These are phyloP conservation scores for Piloderma croceum DNA, from an alignment of 768 basidiomycete genomes.

Conservation along the genomic window DNA sequence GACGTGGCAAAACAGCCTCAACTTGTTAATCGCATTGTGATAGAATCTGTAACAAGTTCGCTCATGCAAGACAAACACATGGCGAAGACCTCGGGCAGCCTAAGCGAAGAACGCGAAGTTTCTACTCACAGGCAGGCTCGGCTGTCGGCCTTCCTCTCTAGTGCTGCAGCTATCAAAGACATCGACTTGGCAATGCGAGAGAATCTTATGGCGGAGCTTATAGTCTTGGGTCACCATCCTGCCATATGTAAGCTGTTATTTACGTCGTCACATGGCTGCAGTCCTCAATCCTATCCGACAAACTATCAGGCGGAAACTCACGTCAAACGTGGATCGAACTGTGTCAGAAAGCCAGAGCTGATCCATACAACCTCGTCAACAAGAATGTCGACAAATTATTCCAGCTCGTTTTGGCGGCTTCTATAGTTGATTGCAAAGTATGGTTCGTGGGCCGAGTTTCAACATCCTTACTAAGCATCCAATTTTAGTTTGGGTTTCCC, in stretches of 20 bases:
- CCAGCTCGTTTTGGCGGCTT: constrained; percentile 42
- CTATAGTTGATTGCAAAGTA: constrained; percentile 45
- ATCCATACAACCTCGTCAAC: constrained; percentile 59
- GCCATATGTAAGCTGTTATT: constrained; percentile 43
- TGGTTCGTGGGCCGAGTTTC: constrained; percentile 4
- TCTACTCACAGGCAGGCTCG: constrained; percentile 50
- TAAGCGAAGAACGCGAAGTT: no score
- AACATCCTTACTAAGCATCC: not conserved
- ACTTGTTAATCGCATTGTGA: constrained; percentile 46
- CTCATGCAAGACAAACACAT: constrained; percentile 34
- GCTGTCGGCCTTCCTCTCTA: constrained; percentile 47
- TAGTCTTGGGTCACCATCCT: constrained; percentile 74
- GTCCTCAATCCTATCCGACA: not conserved
- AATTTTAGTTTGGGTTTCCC: constrained; percentile 39
- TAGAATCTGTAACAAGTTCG: constrained; percentile 51
- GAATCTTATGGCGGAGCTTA: constrained; percentile 42
- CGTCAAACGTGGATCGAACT: constrained; percentile 79
- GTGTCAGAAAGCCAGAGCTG: constrained; percentile 60
- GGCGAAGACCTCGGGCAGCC: constrained; percentile 17
- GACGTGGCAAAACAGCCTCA: constrained; percentile 38
- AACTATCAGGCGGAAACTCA: constrained; percentile 36
- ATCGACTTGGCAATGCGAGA: constrained; percentile 38
- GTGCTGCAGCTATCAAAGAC: constrained; percentile 43
- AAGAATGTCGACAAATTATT: constrained; percentile 46
- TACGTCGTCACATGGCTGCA: not conserved